Evolutionary conservation across 768 basidiomycete species (phyloP), one percentile per base, ranked within the genome.

Genomic region (Lentinula sp.): DNA sequence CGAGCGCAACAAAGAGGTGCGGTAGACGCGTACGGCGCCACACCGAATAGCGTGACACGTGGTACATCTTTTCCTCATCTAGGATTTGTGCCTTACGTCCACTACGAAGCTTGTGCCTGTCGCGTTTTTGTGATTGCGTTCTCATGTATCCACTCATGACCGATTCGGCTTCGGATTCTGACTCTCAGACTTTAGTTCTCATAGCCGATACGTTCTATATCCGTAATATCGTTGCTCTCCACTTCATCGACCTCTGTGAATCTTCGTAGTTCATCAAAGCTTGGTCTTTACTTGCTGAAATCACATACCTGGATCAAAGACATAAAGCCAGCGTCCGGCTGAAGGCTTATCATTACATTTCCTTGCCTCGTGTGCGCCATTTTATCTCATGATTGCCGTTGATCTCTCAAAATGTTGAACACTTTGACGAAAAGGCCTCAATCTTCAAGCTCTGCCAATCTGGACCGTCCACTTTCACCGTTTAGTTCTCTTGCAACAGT

Each of bases 61-160:
- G 46, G 46, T 20, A 20, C 46, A 54, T 36, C 4, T 16, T 39
- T 37, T 54, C 53, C 53, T 54, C 41, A 54, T 39, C 8, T 54
- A n/a, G 53, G 18, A 20, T 20, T 13, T 35, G 35, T 12, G 35
- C 53, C 37, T 54, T 35, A 37, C 35, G 37, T 37, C 37, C 35
- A 35, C 51, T 15, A 18, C 53, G 18, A 39, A 37, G 53, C 35
- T 32, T 52, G 53, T 54, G 53, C 53, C 53, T 54, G 35, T 39
- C 36, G 53, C 13, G 35, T 16, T 54, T 37, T 54, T 20, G 18
- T 39, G 36, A 52, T 18, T 52, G 36, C 18, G 36, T 52, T 54
- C 35, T 54, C 35, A 35, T 52, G 53, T 18, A 54, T 54, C 18
- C 53, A 54, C 53, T 12, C 53, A 54, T 54, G 53, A 54, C 53